Evolutionary conservation across 306 rosid species (phyloP).

Genomic region (Senna tora): DNA sequence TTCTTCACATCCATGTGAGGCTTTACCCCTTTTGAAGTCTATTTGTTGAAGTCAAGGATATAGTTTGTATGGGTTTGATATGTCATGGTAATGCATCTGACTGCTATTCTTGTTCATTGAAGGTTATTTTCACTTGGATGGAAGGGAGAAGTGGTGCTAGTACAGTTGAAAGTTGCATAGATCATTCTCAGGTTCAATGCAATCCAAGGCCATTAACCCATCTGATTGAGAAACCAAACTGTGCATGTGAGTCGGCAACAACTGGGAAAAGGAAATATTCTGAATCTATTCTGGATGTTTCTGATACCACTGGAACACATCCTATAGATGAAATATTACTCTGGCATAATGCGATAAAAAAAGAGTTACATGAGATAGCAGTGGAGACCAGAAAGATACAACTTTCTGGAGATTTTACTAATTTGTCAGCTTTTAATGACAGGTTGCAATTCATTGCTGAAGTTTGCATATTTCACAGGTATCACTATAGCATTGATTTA

Average conservation of each 20-base stretch:
- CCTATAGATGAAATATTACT: conserved; percentile 93
- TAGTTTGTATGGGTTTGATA: conserved; percentile 34
- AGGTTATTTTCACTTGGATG: conserved; percentile 98
- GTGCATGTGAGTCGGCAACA: conserved; percentile 62
- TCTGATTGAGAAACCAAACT: conserved; percentile 49
- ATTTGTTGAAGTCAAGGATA: conserved; percentile 27
- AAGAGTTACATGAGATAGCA: conserved; percentile 80
- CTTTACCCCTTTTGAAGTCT: not conserved
- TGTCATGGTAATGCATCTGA: conserved; percentile 25
- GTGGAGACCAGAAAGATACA: conserved; percentile 61
- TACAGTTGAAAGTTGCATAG: conserved; percentile 42
- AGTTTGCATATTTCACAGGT: conserved; percentile 99
- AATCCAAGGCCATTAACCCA: conserved; percentile 52
- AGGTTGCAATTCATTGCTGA: conserved; percentile 95
- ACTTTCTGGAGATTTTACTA: conserved; percentile 70
- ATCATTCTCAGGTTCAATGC: conserved; percentile 55
- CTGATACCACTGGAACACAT: conserved; percentile 59
- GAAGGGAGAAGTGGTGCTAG: conserved; percentile 56
- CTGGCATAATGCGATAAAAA: conserved; percentile 96
- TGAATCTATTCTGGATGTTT: conserved; percentile 60
- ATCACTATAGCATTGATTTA: conserved; percentile 37
- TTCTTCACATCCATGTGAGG: not conserved
- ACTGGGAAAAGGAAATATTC: conserved; percentile 82
- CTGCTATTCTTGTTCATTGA: conserved; percentile 42
- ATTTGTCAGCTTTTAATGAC: conserved; percentile 79